Conservation (phyloP, 2,329 filamentous ascomycete species). For the Zarea fungicola region DNA sequence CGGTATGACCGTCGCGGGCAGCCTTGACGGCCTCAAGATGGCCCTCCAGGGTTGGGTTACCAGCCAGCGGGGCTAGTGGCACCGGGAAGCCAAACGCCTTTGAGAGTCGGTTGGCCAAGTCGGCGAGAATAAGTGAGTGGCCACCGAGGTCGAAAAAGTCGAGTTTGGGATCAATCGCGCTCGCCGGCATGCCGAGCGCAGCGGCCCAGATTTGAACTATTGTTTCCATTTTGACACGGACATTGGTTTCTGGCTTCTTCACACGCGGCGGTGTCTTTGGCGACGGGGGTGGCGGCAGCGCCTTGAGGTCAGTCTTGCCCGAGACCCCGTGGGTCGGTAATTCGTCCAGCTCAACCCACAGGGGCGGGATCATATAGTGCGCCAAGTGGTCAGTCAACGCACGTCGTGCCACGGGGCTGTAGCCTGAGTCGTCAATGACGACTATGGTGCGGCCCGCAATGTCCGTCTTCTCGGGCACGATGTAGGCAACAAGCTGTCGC, state of each 20-base stretch:
- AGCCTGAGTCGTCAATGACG: slow-evolving; percentile 64
- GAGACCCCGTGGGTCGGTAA: slow-evolving; percentile 74
- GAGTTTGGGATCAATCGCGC: slow-evolving; percentile 61
- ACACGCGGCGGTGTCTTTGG: slow-evolving; percentile 39
- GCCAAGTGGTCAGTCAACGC: slow-evolving; percentile 62
- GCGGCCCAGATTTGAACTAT: slow-evolving; percentile 69
- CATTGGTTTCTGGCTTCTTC: slow-evolving; percentile 47
- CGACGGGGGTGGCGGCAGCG: slow-evolving; percentile 59
- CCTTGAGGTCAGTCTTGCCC: slow-evolving; percentile 71
- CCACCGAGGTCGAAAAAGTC: slow-evolving; percentile 80
- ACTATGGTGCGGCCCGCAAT: slow-evolving; percentile 53
- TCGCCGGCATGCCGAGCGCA: slow-evolving; percentile 59
- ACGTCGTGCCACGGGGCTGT: slow-evolving; percentile 64
- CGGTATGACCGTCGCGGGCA: slow-evolving; percentile 66
- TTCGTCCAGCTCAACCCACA: slow-evolving; percentile 69
- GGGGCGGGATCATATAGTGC: slow-evolving; percentile 75
- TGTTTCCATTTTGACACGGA: slow-evolving; percentile 60
- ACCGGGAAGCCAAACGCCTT: slow-evolving; percentile 68
- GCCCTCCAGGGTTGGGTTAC: slow-evolving; percentile 65
- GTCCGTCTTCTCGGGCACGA: slow-evolving; percentile 62
- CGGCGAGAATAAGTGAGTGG: slow-evolving; percentile 72
- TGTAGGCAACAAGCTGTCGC: slow-evolving; percentile 69
- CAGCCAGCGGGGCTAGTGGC: slow-evolving; percentile 64
- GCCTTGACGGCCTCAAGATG: slow-evolving; percentile 67
- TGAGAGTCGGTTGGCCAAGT: slow-evolving; percentile 65